A percentile compares a stretch with the other conserved stretches of the same genome.
Evolutionary conservation across 352 stramenopile genomes (phyloP).

Genomic region (Stramenopiles sp.): DNA sequence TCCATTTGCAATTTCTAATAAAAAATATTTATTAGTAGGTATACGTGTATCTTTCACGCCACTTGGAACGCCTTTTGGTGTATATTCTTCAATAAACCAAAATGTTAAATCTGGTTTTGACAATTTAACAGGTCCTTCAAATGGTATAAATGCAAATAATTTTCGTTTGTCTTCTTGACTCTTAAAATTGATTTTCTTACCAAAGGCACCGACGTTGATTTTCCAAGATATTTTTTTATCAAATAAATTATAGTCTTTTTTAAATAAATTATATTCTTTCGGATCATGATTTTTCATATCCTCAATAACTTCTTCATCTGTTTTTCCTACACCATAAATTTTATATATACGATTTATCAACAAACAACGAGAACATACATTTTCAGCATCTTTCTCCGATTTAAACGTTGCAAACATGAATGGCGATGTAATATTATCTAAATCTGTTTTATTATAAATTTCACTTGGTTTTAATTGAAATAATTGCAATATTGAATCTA

Average conservation of each 20-base stretch:
- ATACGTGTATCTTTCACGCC: no score
- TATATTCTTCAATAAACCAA: constrained; percentile 31
- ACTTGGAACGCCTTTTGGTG: no score
- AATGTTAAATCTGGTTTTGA: constrained; percentile 42
- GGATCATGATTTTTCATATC: not conserved
- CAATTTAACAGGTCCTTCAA: constrained; percentile 42
- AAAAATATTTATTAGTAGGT: no score
- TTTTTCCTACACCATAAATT: constrained; percentile 34
- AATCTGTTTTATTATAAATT: no score
- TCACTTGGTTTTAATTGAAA: no score
- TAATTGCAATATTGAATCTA: no score
- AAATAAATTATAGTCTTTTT: constrained; percentile 30
- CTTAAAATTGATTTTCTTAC: constrained; percentile 46
- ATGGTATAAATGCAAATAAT: constrained; percentile 34
- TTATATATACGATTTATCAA: constrained; percentile 55
- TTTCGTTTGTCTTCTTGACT: constrained; percentile 31
- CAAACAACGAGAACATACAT: constrained; percentile 45
- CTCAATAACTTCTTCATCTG: constrained; percentile 28
- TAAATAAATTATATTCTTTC: not conserved
- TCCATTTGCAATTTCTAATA: no score
- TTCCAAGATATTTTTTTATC: constrained; percentile 36
- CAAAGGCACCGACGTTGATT: constrained; percentile 47
- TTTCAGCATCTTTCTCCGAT: constrained; percentile 36
- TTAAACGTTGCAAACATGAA: constrained; percentile 39
- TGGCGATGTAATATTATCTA: no score